Conservation (phyloP, 768 basidiomycete species). For the Lactarius hatsudake region DNA sequence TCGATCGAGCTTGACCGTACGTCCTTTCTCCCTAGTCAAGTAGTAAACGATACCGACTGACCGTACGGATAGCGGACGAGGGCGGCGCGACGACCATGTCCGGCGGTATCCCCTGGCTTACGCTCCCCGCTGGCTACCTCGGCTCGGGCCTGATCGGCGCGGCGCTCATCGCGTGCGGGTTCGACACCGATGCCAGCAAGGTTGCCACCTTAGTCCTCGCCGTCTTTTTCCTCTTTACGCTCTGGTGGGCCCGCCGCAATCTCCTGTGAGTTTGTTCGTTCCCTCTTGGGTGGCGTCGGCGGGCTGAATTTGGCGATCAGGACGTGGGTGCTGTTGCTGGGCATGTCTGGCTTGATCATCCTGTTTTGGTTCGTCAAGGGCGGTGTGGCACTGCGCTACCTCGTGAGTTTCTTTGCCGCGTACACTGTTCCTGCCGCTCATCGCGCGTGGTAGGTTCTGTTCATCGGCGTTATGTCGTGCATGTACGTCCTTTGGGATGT, state of each 20-base stretch:
- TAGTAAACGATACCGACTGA: neutral
- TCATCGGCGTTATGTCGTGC: conserved; percentile 85
- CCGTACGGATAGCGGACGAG: conserved; percentile 61
- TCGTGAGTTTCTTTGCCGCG: conserved; percentile 45
- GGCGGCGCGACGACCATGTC: conserved; percentile 86
- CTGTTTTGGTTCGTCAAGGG: conserved; percentile 82
- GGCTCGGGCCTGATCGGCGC: conserved; percentile 87
- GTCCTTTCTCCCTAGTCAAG: conserved; percentile 31
- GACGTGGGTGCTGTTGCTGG: conserved; percentile 74
- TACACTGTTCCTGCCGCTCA: neutral
- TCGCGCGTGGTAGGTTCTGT: conserved; percentile 53
- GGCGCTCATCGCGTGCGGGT: conserved; percentile 81
- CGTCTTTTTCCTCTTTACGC: conserved; percentile 80
- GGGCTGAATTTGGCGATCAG: conserved; percentile 36
- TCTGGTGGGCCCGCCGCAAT: conserved; percentile 84
- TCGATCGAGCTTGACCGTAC: conserved; percentile 85
- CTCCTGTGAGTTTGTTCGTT: conserved; percentile 51
- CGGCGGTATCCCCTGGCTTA: conserved; percentile 78
- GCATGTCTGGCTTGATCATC: conserved; percentile 76
- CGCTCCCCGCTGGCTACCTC: conserved; percentile 82
- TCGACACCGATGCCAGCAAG: conserved; percentile 87
- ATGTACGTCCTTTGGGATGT: conserved; percentile 89
- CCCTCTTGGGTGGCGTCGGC: neutral
- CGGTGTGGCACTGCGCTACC: conserved; percentile 70
- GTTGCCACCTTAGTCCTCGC: conserved; percentile 76